Conservation (phyloP, 768 basidiomycete genomes). For the Boletus rubroflammeus region DNA sequence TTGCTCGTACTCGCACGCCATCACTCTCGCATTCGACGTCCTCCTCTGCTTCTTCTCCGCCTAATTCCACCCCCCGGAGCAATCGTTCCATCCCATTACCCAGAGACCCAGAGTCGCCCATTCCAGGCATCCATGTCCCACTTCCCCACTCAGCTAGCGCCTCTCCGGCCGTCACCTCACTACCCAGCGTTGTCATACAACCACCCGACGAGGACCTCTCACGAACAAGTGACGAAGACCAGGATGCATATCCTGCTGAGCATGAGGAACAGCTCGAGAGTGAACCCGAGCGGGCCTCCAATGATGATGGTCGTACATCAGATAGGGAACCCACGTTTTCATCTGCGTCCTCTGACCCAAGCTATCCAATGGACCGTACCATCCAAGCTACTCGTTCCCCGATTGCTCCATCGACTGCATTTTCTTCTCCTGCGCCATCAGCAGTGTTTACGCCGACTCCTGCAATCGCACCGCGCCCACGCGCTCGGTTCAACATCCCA, state of each 20-base stretch:
- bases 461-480: conserved; percentile 54
- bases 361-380: conserved; percentile 30
- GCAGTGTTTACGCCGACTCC: conserved; percentile 67
- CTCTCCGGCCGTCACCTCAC: conserved; percentile 42
- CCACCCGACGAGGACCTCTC: conserved; percentile 19
- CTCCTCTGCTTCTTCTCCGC: conserved; percentile 49
- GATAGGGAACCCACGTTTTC: conserved; percentile 66
- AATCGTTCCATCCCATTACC: conserved; percentile 42
- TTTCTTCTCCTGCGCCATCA: conserved; percentile 55
- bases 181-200: conserved; percentile 23
- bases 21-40: conserved; percentile 62
- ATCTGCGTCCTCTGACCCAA: conserved; percentile 51
- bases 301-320: conserved; percentile 26
- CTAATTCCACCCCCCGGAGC: conserved; percentile 64
- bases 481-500: conserved; percentile 59
- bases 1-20: conserved; percentile 56
- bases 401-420: conserved; percentile 37
- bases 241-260: neutral
- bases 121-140: conserved; percentile 44
- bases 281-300: conserved; percentile 19
- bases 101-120: conserved; percentile 44
- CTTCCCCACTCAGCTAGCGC: conserved; percentile 50
- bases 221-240: conserved; percentile 13
- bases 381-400: conserved; percentile 32
- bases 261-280: conserved; percentile 17